Percentiles rank a stretch among this genome's conserved stretches.
Evolutionary conservation across 2,329 filamentous ascomycete species (phyloP).

Genomic region (Aspergillus felis): DNA sequence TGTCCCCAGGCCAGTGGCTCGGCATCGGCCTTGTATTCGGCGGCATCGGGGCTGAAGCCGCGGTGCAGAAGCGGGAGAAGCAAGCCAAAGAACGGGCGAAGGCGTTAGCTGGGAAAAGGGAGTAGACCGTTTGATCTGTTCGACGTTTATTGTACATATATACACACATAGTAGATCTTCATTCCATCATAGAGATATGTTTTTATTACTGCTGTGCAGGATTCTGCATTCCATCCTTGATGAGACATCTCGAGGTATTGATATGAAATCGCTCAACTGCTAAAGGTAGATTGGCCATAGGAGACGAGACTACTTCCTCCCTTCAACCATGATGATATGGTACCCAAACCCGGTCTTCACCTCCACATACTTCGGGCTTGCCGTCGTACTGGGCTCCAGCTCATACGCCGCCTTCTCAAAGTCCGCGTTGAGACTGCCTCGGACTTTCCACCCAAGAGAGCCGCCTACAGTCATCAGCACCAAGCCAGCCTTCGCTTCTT

Average conservation of each 20-base stretch:
- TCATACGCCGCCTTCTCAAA: conserved; percentile 63
- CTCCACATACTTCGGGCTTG: conserved; percentile 58
- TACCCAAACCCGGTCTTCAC: conserved; percentile 63
- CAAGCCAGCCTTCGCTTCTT: conserved; percentile 1
- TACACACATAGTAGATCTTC: conserved; percentile 2
- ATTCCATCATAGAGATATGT: neutral
- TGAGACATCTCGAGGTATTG: neutral
- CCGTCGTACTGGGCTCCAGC: conserved; percentile 57
- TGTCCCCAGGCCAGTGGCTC: conserved; percentile 87
- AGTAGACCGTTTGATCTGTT: conserved; percentile 11
- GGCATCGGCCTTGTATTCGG: conserved; percentile 92
- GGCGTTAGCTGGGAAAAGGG: conserved; percentile 33
- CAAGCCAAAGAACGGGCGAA: conserved; percentile 68
- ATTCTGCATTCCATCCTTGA: neutral
- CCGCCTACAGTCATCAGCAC: conserved; percentile 44
- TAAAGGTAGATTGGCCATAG: neutral
- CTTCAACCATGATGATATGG: conserved; percentile 66
- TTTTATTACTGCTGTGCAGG: neutral
- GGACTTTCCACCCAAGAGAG: conserved; percentile 60
- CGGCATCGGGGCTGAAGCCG: conserved; percentile 85
- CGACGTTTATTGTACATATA: neutral
- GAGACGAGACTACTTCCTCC: conserved; percentile 47
- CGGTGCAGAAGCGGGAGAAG: conserved; percentile 79
- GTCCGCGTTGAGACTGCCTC: conserved; percentile 52
- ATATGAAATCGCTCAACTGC: neutral